Percentiles rank a stretch among this genome's conserved stretches.
Conservation (phyloP, 805 yeast genomes). For the Sugiyamaella smithiae region DNA sequence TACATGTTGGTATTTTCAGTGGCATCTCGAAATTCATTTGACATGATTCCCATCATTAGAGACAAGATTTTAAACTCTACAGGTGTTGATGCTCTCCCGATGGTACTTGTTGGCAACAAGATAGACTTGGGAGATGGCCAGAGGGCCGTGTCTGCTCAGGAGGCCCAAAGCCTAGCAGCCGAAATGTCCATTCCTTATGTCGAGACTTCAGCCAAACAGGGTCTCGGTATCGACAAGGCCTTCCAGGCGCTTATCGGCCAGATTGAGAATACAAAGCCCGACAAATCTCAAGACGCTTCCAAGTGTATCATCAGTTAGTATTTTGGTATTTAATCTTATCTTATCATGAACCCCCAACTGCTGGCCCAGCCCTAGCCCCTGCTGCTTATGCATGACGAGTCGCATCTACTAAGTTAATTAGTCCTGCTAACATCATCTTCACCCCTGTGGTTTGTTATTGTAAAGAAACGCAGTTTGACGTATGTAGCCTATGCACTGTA, state of each 20-base stretch:
- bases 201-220: slow-evolving; percentile 58
- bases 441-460: no score
- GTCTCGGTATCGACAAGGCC: slow-evolving; percentile 20
- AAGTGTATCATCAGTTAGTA: slow-evolving; percentile 18
- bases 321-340: slow-evolving; percentile 5
- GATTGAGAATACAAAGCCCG: slow-evolving; percentile 22
- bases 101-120: slow-evolving; percentile 65
- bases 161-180: slow-evolving; percentile 53
- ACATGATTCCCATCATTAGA: slow-evolving; percentile 60
- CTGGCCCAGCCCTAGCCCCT: neutral
- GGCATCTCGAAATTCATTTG: slow-evolving; percentile 63
- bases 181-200: slow-evolving; percentile 59
- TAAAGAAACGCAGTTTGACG: no score
- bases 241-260: slow-evolving; percentile 26
- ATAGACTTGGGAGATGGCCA: slow-evolving; percentile 51
- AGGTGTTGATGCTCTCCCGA: slow-evolving; percentile 60
- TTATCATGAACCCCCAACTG: neutral
- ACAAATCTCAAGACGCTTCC: slow-evolving; percentile 12
- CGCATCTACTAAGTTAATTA: no score
- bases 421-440: no score
- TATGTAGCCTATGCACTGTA: slow-evolving; percentile 14
- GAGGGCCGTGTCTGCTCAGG: slow-evolving; percentile 54
- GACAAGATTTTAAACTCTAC: slow-evolving; percentile 69
- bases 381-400: no score
- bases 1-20: slow-evolving; percentile 70